Base-by-base conservation (phyloP, 2,329 filamentous ascomycete genomes). In the Penicillium sp. region DNA sequence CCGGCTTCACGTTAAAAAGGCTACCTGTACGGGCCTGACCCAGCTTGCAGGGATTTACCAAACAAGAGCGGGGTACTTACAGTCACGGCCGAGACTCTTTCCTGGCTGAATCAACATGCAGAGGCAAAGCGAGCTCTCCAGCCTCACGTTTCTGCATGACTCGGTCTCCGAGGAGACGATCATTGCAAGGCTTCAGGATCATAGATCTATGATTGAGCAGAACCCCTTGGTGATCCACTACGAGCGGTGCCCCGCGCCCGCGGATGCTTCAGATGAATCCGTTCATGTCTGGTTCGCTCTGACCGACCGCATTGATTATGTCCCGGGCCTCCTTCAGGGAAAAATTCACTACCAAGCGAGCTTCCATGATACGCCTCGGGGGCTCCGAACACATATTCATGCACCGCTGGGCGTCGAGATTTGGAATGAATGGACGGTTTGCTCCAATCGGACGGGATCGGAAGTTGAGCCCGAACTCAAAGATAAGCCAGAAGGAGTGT, bases 341-440 rank as follows among this genome's bases (percentile, higher is more conserved):
- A 84, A 88, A 66, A 81, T 94, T 51, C 84, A 80, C 18, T 95
- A 93, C 77, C 89, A 88, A 34, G 88, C 84, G 51, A 90, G 88
- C 63, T 94, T 96, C 70, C 83, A 90, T 72, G 84, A 94, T 67
- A 78, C 91, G 32, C 79, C 85, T 7, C 77, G 81, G 49, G 90
- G 90, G 11, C 72, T 95, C 24, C 88, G 92, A 75, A 94, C 90
- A 16, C 90, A 95, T 70, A 85, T 87, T 67, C 92, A 91, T 67
- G 91, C 90, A 13, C 89, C 91, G 1, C 83, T 91, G 66, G 89
- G 89, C n/a, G 81, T 94, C 47, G 85, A 93, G 58, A 90, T 94
- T 63, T 85, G 85, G 57, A 87, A 84, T 32, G 87, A 87, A 73
- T 95, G 90, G 90, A 86, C 80, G 9, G 77, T 95, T 13, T 24